phyloP scores from a whole-genome alignment of 2,329 filamentous ascomycete genomes.

The Didymella pomorum region DNA sequence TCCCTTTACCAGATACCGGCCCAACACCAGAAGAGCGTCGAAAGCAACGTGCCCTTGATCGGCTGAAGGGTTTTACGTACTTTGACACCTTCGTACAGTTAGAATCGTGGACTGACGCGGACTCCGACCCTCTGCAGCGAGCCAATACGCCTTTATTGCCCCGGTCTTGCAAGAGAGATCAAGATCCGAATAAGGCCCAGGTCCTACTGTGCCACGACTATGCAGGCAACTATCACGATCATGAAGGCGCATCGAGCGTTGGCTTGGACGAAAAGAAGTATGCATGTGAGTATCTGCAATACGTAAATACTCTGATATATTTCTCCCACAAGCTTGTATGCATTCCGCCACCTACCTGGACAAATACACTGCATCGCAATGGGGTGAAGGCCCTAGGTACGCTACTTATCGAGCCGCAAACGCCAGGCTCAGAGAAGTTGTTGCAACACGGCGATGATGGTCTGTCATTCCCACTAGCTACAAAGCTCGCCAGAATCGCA shows the following conservation, averaged over 20 bases:
- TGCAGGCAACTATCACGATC: conserved; percentile 56
- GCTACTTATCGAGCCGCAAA: conserved; percentile 54
- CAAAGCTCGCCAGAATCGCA: conserved; percentile 51
- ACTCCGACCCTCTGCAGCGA: conserved; percentile 48
- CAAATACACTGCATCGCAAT: conserved; percentile 57
- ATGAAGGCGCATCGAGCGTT: conserved; percentile 49
- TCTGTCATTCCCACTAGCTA: conserved; percentile 47
- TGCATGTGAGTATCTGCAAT: conserved; percentile 55
- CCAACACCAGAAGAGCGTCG: conserved; percentile 46
- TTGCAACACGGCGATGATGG: conserved; percentile 28
- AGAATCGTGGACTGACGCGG: conserved; percentile 41
- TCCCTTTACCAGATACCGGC: conserved; percentile 45
- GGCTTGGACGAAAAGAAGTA: conserved; percentile 47
- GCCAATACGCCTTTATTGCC: conserved; percentile 51
- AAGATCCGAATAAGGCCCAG: conserved; percentile 26
- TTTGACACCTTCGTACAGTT: conserved; percentile 54
- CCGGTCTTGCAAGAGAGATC: conserved; percentile 15
- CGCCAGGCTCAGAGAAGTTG: conserved; percentile 43
- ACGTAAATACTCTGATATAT: conserved; percentile 56
- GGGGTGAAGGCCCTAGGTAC: conserved; percentile 56
- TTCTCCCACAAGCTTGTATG: conserved; percentile 59
- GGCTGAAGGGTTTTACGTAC: conserved; percentile 52
- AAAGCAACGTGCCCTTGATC: conserved; percentile 42
- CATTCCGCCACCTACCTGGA: conserved; percentile 57
- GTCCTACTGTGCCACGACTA: conserved; percentile 52